A percentile compares a stretch with the other conserved stretches of the same genome.
Evolutionary conservation across 2,329 filamentous ascomycete genomes (phyloP).

Genomic region (Lachnellula subtilissima): DNA sequence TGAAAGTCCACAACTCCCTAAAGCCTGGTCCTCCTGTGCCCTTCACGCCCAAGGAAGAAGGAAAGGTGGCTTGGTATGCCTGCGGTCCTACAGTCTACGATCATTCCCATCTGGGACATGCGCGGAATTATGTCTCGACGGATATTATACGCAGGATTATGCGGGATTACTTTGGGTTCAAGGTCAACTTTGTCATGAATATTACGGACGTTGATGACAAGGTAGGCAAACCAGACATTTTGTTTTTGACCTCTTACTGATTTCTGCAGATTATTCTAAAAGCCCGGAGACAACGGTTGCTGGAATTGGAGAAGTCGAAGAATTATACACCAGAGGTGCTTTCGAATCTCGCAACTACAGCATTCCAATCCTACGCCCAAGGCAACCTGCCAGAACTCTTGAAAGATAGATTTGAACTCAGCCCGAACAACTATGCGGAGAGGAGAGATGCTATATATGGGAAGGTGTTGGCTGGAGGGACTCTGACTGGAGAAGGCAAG

Average conservation of each 20-base stretch:
- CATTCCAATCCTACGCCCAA: slow-evolving; percentile 52
- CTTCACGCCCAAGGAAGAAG: slow-evolving; percentile 26
- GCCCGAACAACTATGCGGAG: slow-evolving; percentile 45
- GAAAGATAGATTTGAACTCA: slow-evolving; percentile 39
- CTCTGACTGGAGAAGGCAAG: slow-evolving; percentile 51
- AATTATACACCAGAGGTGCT: slow-evolving; percentile 44
- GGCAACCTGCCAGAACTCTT: slow-evolving; percentile 51
- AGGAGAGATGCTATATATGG: slow-evolving; percentile 50
- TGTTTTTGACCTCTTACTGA: slow-evolving; percentile 4
- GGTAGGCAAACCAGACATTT: slow-evolving; percentile 29
- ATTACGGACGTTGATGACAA: slow-evolving; percentile 66
- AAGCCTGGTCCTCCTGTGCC: slow-evolving; percentile 28
- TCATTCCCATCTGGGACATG: slow-evolving; percentile 63
- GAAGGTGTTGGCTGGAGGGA: slow-evolving; percentile 49
- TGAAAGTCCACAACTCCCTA: slow-evolving; percentile 31
- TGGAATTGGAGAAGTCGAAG: slow-evolving; percentile 75
- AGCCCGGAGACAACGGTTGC: slow-evolving; percentile 73
- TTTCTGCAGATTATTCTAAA: slow-evolving; percentile 57
- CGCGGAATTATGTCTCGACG: slow-evolving; percentile 68
- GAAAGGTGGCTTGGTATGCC: slow-evolving; percentile 57
- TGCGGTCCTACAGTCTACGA: slow-evolving; percentile 70
- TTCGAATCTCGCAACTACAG: slow-evolving; percentile 43
- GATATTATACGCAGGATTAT: slow-evolving; percentile 67
- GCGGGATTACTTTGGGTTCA: slow-evolving; percentile 62
- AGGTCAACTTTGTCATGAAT: slow-evolving; percentile 68